Evolutionary conservation across 441 rosid species (phyloP).

Genomic region (Daphne laureola): DNA sequence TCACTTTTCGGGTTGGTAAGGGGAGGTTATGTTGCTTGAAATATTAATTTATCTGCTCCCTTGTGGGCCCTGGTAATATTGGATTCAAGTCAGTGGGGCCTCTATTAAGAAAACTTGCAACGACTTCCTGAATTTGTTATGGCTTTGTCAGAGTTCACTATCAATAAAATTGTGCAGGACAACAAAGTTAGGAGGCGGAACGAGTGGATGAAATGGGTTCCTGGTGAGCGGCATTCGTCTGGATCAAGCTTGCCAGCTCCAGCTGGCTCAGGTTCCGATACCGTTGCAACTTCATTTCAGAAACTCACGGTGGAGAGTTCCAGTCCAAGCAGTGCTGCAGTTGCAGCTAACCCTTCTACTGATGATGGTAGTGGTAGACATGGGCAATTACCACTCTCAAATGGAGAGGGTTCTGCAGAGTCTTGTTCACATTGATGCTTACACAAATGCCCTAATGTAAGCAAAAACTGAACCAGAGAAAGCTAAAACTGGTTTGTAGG

Average conservation of each 20-base stretch:
- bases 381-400: background rate
- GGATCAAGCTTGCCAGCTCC: constrained; percentile 19
- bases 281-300: constrained; percentile 29
- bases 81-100: background rate
- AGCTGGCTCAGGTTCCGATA: constrained; percentile 17
- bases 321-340: constrained; percentile 11
- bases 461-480: constrained; percentile 1
- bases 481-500: constrained; percentile 3
- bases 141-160: background rate
- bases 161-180: constrained; percentile 5
- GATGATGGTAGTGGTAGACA: constrained; percentile 13
- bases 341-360: constrained; percentile 1
- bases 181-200: constrained; percentile 14
- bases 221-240: constrained; percentile 13
- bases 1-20: too few species aligned
- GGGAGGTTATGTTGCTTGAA: too few species aligned
- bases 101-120: background rate
- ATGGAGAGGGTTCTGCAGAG: constrained; percentile 15
- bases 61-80: too few species aligned
- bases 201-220: constrained; percentile 17
- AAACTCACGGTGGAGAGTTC: constrained; percentile 24
- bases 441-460: background rate
- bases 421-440: constrained; percentile 11
- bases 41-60: too few species aligned
- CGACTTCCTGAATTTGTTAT: background rate